Conservation (phyloP, 495 filamentous ascomycete species). For the Podospora tetraspora region DNA sequence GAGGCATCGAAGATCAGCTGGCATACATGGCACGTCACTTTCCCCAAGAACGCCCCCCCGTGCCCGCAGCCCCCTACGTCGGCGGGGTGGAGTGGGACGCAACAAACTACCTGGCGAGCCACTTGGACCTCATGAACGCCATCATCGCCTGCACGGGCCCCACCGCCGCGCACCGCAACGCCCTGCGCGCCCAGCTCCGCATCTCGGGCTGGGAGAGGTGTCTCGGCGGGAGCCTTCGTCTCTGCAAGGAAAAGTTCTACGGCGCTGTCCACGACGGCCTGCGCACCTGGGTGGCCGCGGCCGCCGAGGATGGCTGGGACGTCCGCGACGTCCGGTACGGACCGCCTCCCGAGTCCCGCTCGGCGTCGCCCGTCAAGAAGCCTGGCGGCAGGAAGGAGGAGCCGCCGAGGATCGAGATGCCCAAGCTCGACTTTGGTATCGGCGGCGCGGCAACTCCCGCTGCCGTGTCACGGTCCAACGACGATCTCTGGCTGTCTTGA, state of each 20-base stretch:
- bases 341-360: constrained; percentile 46
- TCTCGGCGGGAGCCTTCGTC: constrained; percentile 74
- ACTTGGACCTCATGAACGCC: constrained; percentile 89
- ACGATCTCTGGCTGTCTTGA: constrained; percentile 32
- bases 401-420: constrained; percentile 54
- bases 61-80: constrained; percentile 92
- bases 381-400: constrained; percentile 30
- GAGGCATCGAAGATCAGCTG: constrained; percentile 28
- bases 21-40: constrained; percentile 70
- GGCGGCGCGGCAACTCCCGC: constrained; percentile 14
- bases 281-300: constrained; percentile 84
- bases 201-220: constrained; percentile 89
- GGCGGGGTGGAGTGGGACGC: constrained; percentile 99
- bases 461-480: constrained; percentile 23
- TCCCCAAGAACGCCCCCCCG: constrained; percentile 79
- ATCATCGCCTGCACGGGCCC: constrained; percentile 75
- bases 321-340: constrained; percentile 70
- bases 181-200: constrained; percentile 66
- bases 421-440: constrained; percentile 45
- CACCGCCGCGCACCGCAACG: constrained; percentile 65
- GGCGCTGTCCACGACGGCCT: constrained; percentile 82
- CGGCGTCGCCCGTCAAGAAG: constrained; percentile 48
- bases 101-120: constrained; percentile 88
- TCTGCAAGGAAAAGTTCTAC: constrained; percentile 98
- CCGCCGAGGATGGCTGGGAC: constrained; percentile 81